Base-by-base conservation (phyloP, 768 basidiomycete species). In the Pseudohyphozyma bogoriensis region DNA sequence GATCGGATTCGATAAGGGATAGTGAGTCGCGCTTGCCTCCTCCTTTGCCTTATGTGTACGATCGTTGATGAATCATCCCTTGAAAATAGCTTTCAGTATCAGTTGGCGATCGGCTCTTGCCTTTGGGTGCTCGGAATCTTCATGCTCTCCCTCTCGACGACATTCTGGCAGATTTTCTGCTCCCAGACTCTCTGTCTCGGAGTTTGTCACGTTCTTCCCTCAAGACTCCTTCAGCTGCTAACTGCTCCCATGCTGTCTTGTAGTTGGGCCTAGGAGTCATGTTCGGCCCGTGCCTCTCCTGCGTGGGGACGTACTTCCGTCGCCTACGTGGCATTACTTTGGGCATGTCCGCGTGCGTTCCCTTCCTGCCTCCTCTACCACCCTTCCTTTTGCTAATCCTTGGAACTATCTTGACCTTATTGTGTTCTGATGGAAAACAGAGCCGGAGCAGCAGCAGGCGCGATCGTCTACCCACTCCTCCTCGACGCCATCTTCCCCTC, bases 261-360 rank as follows among this genome's bases (percentile, higher is more conserved):
- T 31, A 82, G 16, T 74, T 83, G 29, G 80, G 79, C 5, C 74
- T 78, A 40, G 82, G 81, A 5, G 63, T 79, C 54, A 74, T 78
- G 42, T 82, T 79, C 63, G 74, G 80, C 35, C 83, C 83, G 4
- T 71, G 77, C 4, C 65, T 80, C 11, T 77, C 76, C 6, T 73
- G 80, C 31, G 60, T 79, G 18, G 76, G 78, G 18, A 78, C 79
- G 47, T 77, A 80, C 69, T 81, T 81, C 37, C 56, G 71, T 31
- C 71, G 70, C 28, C 70, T 72, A 26, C 71, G 79, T 6, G 73
- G 76, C 13, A 65, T 80, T 22, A 76, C 73, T 10, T 77, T 80
- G 71, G 73, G 79, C 50, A 60, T 78, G 51, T 76, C 73, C 16
- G 72, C 74, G n/a, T n/a, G n/a, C n/a, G n/a, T n/a, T n/a, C n/a